Evolutionary conservation across 768 basidiomycete species (phyloP).

Genomic region (Tulasnella sp.): DNA sequence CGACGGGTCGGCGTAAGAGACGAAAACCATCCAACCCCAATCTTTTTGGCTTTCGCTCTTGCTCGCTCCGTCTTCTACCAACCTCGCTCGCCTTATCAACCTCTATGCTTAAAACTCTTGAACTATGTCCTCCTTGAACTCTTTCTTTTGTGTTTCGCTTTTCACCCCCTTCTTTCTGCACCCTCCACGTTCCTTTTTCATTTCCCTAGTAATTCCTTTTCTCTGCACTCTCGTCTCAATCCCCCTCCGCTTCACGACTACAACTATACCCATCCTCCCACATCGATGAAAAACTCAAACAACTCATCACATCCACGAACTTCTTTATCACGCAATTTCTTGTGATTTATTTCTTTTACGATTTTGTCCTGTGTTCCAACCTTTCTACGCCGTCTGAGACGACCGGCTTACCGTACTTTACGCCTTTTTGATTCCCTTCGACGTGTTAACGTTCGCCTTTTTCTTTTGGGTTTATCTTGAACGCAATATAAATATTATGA

Average conservation of each 20-base stretch:
- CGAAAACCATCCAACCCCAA: not conserved
- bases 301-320: not conserved
- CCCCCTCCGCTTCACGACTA: not conserved
- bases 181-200: not conserved
- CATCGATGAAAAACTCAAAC: not conserved
- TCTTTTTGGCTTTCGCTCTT: not conserved
- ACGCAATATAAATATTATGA: not conserved
- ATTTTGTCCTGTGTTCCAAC: not conserved
- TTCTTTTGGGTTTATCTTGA: not conserved
- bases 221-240: not conserved
- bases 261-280: not conserved
- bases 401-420: not conserved
- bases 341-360: not conserved
- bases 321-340: not conserved
- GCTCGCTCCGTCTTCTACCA: not conserved
- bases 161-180: not conserved
- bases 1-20: constrained; percentile 13
- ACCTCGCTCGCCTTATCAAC: not conserved
- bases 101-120: not conserved
- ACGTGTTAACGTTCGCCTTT: not conserved
- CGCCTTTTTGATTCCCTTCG: not conserved
- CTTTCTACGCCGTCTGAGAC: not conserved
- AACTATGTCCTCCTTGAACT: not conserved
- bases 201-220: not conserved
- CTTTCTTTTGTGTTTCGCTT: not conserved